Evolutionary conservation across 1,139 yeast species (phyloP).

Genomic region (Debaryomycetaceae sp.): DNA sequence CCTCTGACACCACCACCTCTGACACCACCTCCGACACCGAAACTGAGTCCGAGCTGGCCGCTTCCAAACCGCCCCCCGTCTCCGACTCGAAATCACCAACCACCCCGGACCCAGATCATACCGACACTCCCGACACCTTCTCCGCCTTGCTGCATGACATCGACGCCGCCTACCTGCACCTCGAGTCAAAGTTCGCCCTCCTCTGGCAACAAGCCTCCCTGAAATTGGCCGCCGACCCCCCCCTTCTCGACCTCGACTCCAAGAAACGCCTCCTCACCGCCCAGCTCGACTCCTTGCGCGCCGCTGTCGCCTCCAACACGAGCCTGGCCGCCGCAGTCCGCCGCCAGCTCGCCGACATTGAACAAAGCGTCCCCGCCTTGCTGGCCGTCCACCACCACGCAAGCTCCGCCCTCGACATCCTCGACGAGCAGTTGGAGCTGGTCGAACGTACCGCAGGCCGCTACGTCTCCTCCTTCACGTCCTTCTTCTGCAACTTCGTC

Average conservation of each 20-base stretch:
- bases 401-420: slow-evolving; percentile 46
- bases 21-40: background rate
- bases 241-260: slow-evolving; percentile 24
- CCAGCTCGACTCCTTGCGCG: slow-evolving; percentile 11
- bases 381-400: slow-evolving; percentile 29
- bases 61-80: background rate
- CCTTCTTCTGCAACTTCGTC: slow-evolving; percentile 45
- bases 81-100: background rate
- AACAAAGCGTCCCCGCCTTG: slow-evolving; percentile 11
- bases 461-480: slow-evolving; percentile 46
- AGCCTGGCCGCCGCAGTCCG: slow-evolving; percentile 5
- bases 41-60: background rate
- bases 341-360: slow-evolving; percentile 20
- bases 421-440: slow-evolving; percentile 58
- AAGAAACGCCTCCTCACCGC: slow-evolving; percentile 24
- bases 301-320: background rate
- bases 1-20: background rate
- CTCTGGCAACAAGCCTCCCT: slow-evolving; percentile 27
- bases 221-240: slow-evolving; percentile 22
- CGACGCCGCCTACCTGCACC: slow-evolving; percentile 37
- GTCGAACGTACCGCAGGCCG: slow-evolving; percentile 57
- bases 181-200: slow-evolving; percentile 31
- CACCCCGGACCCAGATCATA: slow-evolving; percentile 1
- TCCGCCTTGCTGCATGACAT: slow-evolving; percentile 41
- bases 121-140: slow-evolving; percentile 35